Percentiles rank a stretch among this genome's conserved stretches.
phyloP scores from a whole-genome alignment of 139 green algal species.

The Diplosphaera chodatii region DNA sequence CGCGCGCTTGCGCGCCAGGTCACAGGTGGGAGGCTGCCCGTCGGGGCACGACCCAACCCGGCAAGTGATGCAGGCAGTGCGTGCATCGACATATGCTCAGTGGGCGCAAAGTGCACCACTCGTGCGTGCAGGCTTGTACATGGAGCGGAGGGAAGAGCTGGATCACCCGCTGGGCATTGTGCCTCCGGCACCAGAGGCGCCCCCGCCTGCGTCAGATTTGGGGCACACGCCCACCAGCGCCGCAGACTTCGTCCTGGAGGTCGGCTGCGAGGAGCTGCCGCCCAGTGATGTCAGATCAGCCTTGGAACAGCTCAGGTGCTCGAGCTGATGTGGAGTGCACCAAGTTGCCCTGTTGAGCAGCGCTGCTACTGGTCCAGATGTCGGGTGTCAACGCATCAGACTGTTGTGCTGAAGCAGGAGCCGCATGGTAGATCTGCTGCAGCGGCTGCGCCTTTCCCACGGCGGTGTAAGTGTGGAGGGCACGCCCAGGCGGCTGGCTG shows the following conservation, averaged over 20 bases:
- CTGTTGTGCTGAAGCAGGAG: constrained; percentile 45
- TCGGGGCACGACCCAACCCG: background rate
- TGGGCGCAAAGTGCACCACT: no score
- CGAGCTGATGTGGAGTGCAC: background rate
- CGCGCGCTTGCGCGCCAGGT: constrained; percentile 65
- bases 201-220: background rate
- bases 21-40: constrained; percentile 22
- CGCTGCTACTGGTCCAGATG: no score
- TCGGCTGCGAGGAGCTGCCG: constrained; percentile 97
- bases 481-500: constrained; percentile 80
- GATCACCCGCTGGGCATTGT: constrained; percentile 76
- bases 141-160: constrained; percentile 83
- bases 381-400: no score
- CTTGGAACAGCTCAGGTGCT: constrained; percentile 71
- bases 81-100: no score
- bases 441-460: constrained; percentile 67
- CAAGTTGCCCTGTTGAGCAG: no score
- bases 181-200: constrained; percentile 1
- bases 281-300: constrained; percentile 77
- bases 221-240: background rate
- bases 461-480: constrained; percentile 60
- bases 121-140: constrained; percentile 75
- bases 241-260: constrained; percentile 85
- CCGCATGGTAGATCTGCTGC: constrained; percentile 64
- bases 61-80: no score